Evolutionary conservation across 306 rosid genomes (phyloP).

Genomic region (Rosa persica): DNA sequence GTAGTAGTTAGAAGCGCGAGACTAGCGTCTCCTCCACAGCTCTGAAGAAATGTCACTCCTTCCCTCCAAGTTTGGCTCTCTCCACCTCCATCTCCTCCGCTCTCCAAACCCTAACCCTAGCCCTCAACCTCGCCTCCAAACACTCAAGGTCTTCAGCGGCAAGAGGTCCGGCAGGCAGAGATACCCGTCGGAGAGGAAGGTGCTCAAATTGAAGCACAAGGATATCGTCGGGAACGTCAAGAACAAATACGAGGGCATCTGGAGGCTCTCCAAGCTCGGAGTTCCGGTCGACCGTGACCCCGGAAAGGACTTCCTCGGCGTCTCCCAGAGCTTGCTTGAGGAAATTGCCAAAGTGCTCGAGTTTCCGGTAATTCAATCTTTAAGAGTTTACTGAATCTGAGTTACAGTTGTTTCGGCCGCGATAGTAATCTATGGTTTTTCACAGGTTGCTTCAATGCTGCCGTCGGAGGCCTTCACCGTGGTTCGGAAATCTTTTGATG

Average conservation of each 20-base stretch:
- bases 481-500: conserved; percentile 92
- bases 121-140: conserved; percentile 31
- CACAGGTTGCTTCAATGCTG: conserved; percentile 81
- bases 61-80: conserved; percentile 40
- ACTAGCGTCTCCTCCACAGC: not conserved
- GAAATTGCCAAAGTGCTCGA: conserved; percentile 69
- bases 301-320: conserved; percentile 68
- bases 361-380: conserved; percentile 55
- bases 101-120: conserved; percentile 26
- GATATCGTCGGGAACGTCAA: conserved; percentile 36
- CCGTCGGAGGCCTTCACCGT: conserved; percentile 77
- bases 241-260: conserved; percentile 64
- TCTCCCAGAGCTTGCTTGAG: conserved; percentile 69
- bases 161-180: conserved; percentile 78
- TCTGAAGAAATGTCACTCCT: conserved; percentile 47
- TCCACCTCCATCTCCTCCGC: conserved; percentile 28
- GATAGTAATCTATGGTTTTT: not conserved
- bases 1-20: not conserved
- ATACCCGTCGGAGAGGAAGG: conserved; percentile 95
- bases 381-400: not conserved
- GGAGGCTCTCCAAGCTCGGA: conserved; percentile 81
- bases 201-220: conserved; percentile 57
- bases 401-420: not conserved
- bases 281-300: conserved; percentile 73
- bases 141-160: conserved; percentile 42